Evolutionary conservation across 345 rosid species (phyloP), one percentile per base, ranked within the genome.

Genomic region (Mallotus nudiflorus): DNA sequence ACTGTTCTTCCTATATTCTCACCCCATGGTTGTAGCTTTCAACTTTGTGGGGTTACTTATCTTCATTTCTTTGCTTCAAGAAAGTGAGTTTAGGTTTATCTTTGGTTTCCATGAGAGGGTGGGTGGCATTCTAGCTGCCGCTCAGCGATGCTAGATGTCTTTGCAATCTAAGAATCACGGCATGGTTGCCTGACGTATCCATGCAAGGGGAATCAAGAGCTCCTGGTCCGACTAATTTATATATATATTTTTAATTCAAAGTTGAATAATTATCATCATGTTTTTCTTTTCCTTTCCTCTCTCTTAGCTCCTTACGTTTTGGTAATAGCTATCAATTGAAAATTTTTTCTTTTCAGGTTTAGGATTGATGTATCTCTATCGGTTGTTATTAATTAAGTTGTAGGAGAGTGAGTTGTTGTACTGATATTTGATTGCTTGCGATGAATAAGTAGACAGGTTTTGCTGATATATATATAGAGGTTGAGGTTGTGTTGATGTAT

Each of bases 161-260:
- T 61, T 13, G 44, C 69, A 65, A 46, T 59, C 44, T 53, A 44
- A 31, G 29, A 28, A 35, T 65, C 66, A 71, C 55, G 44, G 14
- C 9, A 7, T 29, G 40, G 53, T n/a, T n/a, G n/a, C n/a, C n/a
- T n/a, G n/a, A 57, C 11, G 24, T n/a, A 46, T 78, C 54, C 71
- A 66, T 76, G 68, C 29, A 71, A 72, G 87, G 82, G 85, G 87
- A 85, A 85, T 83, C 81, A 66, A 82, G 89, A 77, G 19, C 59
- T 80, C 66, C 79, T 83, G 89, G 89, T 86, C 89, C 89, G 89
- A 86, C 11, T 12, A 0, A 6, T 45, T 18, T 42, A 7, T 54
- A 42, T 33, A 0, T 66, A n/a, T 39, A 46, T 65, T 19, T 25
- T 20, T 22, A 31, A 18, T 48, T 50, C 29, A 6, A 12, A 14